A percentile compares a stretch with the other conserved stretches of the same genome.
phyloP scores from a whole-genome alignment of 441 rosid genomes.

The Monsonia emarginata region DNA sequence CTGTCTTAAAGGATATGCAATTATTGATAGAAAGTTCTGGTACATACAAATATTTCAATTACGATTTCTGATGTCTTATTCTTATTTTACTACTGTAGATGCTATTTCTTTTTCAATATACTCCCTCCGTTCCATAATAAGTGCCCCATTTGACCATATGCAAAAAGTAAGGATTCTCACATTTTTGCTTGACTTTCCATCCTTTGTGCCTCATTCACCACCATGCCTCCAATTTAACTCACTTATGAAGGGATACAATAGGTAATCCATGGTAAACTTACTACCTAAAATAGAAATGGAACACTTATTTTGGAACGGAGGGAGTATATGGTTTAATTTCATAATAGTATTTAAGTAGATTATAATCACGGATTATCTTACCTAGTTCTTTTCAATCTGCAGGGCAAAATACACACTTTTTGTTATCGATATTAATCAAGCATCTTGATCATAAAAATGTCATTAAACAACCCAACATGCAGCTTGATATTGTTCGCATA shows the following conservation, averaged over 20 bases:
- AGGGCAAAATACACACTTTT: slow-evolving; percentile 68
- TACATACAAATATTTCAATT: slow-evolving; percentile 11
- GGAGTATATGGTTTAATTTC: neutral
- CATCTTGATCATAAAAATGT: slow-evolving; percentile 86
- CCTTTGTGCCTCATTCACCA: too few relatives aligned
- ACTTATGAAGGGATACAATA: too few relatives aligned
- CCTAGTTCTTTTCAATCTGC: slow-evolving; percentile 24
- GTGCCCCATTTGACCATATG: too few relatives aligned
- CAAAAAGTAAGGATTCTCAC: too few relatives aligned
- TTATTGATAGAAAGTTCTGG: slow-evolving; percentile 76
- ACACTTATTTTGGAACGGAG: too few relatives aligned
- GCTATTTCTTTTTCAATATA: neutral
- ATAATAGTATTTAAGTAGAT: slow-evolving; percentile 10
- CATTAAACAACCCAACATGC: slow-evolving; percentile 45
- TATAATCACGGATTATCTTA: slow-evolving; percentile 13
- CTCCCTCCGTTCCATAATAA: too few relatives aligned
- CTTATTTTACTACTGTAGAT: neutral
- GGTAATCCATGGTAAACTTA: too few relatives aligned
- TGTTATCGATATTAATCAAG: slow-evolving; percentile 68
- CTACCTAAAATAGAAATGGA: too few relatives aligned
- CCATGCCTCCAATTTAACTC: too few relatives aligned
- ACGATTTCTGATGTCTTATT: neutral
- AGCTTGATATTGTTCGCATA: slow-evolving; percentile 52
- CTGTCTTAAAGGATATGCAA: slow-evolving; percentile 66
- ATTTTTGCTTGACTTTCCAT: too few relatives aligned